phyloP scores from a whole-genome alignment of 352 stramenopile genomes.

The Phytopythium helicoides region DNA sequence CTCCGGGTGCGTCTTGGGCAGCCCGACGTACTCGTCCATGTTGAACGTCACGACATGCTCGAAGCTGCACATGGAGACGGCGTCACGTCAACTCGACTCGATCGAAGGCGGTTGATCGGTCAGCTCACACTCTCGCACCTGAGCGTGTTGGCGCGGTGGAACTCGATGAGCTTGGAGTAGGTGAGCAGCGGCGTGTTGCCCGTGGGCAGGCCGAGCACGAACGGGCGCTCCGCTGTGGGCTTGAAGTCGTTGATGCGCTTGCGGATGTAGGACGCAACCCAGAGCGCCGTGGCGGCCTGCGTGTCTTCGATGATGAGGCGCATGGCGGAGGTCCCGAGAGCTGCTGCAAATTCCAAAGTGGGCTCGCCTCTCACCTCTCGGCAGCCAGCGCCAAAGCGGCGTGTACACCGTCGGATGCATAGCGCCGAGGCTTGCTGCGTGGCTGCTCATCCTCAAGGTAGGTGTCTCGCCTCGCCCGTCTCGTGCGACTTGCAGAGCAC shows the following conservation, averaged over 20 bases:
- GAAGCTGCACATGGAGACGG: too few species aligned
- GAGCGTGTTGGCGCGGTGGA: slow-evolving; percentile 37
- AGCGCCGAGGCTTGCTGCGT: too few species aligned
- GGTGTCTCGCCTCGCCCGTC: too few species aligned
- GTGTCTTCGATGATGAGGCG: slow-evolving; percentile 85
- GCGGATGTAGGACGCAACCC: slow-evolving; percentile 78
- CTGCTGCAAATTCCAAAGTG: slow-evolving; percentile 1
- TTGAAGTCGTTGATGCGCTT: slow-evolving; percentile 80
- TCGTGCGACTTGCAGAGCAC: too few species aligned
- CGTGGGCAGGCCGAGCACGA: slow-evolving; percentile 86
- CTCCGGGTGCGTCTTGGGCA: slow-evolving; percentile 78
- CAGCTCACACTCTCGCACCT: too few species aligned
- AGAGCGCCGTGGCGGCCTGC: slow-evolving; percentile 53
- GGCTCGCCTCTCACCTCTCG: background rate
- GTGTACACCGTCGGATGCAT: too few species aligned
- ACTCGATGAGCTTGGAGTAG: slow-evolving; percentile 81
- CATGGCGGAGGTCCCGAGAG: slow-evolving; percentile 42
- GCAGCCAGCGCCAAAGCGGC: too few species aligned
- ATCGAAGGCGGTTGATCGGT: too few species aligned
- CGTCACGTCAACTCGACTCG: too few species aligned
- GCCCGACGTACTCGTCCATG: slow-evolving; percentile 89
- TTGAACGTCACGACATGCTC: slow-evolving; percentile 91
- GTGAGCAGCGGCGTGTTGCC: slow-evolving; percentile 82
- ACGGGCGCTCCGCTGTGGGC: slow-evolving; percentile 63
- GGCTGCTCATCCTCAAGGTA: too few species aligned